Evolutionary conservation across 805 yeast genomes (phyloP), one percentile per base, ranked within the genome.

Genomic region (Sungouiozyma ichnusensis): DNA sequence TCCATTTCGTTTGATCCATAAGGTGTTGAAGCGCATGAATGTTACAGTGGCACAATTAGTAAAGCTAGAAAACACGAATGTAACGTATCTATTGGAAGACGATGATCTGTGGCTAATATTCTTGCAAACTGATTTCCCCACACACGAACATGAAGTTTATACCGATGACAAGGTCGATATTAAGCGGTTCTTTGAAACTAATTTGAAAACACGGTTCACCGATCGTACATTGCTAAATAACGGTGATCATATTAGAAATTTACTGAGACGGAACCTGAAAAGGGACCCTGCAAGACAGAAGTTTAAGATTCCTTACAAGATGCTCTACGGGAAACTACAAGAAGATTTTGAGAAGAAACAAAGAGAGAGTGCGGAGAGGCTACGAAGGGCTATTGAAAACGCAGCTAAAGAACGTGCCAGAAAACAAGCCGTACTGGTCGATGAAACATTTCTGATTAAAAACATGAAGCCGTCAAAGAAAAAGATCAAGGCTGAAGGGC

Each of bases 61-160:
- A 20, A 55, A 51, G 17, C 39, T 66, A 8, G 72, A 67, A 43
- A 38, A 41, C 17, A 43, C 39, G 2, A 65, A 65, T 43, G 61
- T 62, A 0, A 44, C 49, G 16, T 50, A 62, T 19, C 48, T 66
- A 1, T 54, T 67, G 36, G 70, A 67, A 33, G 71, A 66, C 48
- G 68, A 64, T 37, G 59, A 58, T 9, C 43, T 63, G 2, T 67
- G 72, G 72, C 42, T 42, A 3, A 42, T 48, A 2, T 43, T 62
- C 17, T 37, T 67, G 6, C 52, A 49, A 37, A 52, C 46, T 33
- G 65, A 67, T 17, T 67, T 60, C 44, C 66, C 69, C 1, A 55
- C 55, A n/a, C 55, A 61, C 48, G 52, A 58, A 3, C 59, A 52
- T 24, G 62, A 60, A 19, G 44, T 57, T 4, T 66, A 42, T 42